These are phyloP conservation scores for Colletotrichum theobromicola DNA, from an alignment of 2,329 filamentous ascomycete genomes.

Conservation along the genomic window DNA sequence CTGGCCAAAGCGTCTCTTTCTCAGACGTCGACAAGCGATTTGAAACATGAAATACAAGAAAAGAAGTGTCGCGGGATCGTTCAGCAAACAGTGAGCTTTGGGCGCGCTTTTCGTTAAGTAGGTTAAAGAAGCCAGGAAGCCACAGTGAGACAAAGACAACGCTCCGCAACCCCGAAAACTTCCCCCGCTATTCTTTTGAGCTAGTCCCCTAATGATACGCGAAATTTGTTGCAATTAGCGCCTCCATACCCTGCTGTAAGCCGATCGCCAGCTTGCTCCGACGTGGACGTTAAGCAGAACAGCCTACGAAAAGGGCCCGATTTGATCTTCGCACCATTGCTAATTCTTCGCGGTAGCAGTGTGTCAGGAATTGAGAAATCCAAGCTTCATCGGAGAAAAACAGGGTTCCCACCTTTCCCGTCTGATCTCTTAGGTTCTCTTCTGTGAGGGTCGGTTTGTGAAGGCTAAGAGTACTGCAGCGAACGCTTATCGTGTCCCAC, in stretches of 20 bases:
- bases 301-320: not conserved
- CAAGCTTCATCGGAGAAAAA: not conserved
- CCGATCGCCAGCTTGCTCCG: accelerated
- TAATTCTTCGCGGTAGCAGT: accelerated
- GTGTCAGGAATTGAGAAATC: not conserved
- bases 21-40: not conserved
- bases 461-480: not conserved
- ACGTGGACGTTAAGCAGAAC: not conserved
- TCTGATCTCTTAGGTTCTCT: not conserved
- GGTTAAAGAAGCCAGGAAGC: not conserved
- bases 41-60: not conserved
- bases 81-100: accelerated
- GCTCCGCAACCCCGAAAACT: not conserved
- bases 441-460: not conserved
- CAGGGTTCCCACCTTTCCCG: accelerated
- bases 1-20: not conserved
- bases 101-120: accelerated
- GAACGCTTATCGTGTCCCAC: not conserved
- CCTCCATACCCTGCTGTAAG: not conserved
- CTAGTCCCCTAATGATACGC: not conserved
- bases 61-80: accelerated
- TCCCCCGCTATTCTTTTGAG: accelerated
- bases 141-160: accelerated
- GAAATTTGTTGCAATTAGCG: not conserved
- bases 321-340: not conserved